Percentiles rank a stretch among this genome's conserved stretches.
Evolutionary conservation across 352 stramenopile genomes (phyloP).

Genomic region (Phytopythium helicoides): DNA sequence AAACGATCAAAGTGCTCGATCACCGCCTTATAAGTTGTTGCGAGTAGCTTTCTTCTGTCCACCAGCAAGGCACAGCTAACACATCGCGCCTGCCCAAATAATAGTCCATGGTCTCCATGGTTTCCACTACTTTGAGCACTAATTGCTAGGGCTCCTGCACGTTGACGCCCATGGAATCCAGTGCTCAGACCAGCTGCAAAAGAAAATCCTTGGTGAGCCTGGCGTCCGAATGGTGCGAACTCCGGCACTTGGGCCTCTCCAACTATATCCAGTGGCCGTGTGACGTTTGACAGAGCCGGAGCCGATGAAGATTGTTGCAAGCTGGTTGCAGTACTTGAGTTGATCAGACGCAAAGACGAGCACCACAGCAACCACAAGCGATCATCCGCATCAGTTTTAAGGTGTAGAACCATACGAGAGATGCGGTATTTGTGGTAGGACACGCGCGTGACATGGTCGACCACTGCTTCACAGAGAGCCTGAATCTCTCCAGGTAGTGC

Average conservation of each 20-base stretch:
- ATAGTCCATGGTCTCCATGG: background rate
- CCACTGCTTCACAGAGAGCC: conserved; percentile 90
- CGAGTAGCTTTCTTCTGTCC: conserved; percentile 71
- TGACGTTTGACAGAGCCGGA: conserved; percentile 11
- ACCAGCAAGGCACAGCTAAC: conserved; percentile 79
- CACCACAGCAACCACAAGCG: conserved; percentile 94
- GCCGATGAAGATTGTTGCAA: background rate
- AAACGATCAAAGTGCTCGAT: conserved; percentile 93
- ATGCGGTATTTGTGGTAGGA: conserved; percentile 91
- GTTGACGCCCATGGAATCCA: background rate
- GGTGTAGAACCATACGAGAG: conserved; percentile 93
- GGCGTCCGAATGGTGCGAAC: conserved; percentile 32
- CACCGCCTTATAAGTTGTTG: conserved; percentile 93
- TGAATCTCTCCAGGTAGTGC: conserved; percentile 91
- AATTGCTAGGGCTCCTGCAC: conserved; percentile 1
- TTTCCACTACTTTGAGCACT: background rate
- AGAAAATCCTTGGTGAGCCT: background rate
- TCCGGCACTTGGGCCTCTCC: conserved; percentile 61
- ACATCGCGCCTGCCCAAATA: conserved; percentile 52
- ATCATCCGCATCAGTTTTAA: conserved; percentile 94
- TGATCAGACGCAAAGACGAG: conserved; percentile 86
- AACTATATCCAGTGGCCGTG: conserved; percentile 60
- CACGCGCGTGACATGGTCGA: conserved; percentile 92
- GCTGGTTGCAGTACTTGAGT: conserved; percentile 7
- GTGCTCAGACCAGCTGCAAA: background rate